phyloP scores from a whole-genome alignment of 768 basidiomycete genomes.

The Tephrocybe sp. region DNA sequence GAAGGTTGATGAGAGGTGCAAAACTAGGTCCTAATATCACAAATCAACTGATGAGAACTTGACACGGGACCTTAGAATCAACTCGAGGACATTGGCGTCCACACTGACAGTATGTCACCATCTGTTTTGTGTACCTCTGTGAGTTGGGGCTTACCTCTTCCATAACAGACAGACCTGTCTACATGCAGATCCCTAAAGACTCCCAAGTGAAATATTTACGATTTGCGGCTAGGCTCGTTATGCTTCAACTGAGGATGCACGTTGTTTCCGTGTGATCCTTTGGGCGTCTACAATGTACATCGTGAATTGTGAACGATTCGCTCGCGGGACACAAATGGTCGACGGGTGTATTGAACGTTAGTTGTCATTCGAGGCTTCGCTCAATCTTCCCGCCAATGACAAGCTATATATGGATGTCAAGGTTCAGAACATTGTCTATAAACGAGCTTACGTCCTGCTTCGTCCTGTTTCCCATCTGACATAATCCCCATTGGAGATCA shows the following conservation, averaged over 20 bases:
- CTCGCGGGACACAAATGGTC: too few relatives aligned
- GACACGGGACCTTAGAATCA: not conserved
- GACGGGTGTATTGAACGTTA: too few relatives aligned
- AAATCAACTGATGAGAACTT: not conserved
- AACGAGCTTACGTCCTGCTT: too few relatives aligned
- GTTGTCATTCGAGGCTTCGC: too few relatives aligned
- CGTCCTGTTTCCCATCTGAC: not conserved
- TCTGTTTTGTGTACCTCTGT: not conserved
- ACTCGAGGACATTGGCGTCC: not conserved
- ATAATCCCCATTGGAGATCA: conserved; percentile 1
- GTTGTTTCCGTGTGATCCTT: not conserved
- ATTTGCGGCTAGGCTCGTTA: too few relatives aligned
- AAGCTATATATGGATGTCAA: too few relatives aligned
- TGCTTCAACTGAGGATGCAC: not conserved
- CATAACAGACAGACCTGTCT: too few relatives aligned
- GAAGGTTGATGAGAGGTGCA: not conserved
- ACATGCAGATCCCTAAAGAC: too few relatives aligned
- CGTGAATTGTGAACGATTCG: not conserved
- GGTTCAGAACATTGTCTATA: too few relatives aligned
- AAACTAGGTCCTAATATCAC: not conserved
- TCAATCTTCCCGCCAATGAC: too few relatives aligned
- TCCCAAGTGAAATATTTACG: too few relatives aligned
- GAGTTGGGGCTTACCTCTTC: too few relatives aligned
- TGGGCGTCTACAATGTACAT: not conserved
- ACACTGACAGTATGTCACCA: not conserved